A percentile compares a stretch with the other conserved stretches of the same genome.
phyloP scores from a whole-genome alignment of 495 filamentous ascomycete species.

The Aspergillus hancockii region DNA sequence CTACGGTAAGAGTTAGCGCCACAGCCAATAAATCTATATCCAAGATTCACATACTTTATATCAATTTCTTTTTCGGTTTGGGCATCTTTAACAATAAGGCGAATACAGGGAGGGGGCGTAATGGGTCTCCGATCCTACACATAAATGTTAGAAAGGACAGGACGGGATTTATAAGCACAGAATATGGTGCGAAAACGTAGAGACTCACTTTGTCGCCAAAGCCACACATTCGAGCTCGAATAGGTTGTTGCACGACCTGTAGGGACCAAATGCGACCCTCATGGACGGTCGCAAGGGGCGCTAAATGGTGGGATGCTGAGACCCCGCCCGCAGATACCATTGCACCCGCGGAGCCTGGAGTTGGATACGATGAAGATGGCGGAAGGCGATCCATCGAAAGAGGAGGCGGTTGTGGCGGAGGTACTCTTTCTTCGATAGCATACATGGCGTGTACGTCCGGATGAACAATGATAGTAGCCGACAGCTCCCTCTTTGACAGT shows the following conservation, averaged over 20 bases:
- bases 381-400: slow-evolving; percentile 51
- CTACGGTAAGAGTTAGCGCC: slow-evolving; percentile 33
- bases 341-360: slow-evolving; percentile 32
- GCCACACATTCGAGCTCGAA: slow-evolving; percentile 96
- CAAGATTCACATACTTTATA: slow-evolving; percentile 64
- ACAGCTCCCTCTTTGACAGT: not conserved
- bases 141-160: not conserved
- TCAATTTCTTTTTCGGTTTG: slow-evolving; percentile 83
- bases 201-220: slow-evolving; percentile 89
- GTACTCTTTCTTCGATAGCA: slow-evolving; percentile 45
- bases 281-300: slow-evolving; percentile 39
- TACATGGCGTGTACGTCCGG: slow-evolving; percentile 39
- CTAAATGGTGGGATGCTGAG: slow-evolving; percentile 37
- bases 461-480: not conserved
- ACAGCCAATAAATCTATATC: not conserved
- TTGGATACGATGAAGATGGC: slow-evolving; percentile 43
- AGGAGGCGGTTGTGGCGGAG: slow-evolving; percentile 42
- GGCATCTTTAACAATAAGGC: slow-evolving; percentile 78
- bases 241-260: slow-evolving; percentile 86
- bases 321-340: slow-evolving; percentile 24
- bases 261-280: slow-evolving; percentile 64
- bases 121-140: slow-evolving; percentile 88
- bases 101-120: slow-evolving; percentile 91
- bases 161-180: not conserved
- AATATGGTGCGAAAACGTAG: not conserved